Conservation (phyloP, 805 yeast genomes). For the Nakazawaea laoshanensis region DNA sequence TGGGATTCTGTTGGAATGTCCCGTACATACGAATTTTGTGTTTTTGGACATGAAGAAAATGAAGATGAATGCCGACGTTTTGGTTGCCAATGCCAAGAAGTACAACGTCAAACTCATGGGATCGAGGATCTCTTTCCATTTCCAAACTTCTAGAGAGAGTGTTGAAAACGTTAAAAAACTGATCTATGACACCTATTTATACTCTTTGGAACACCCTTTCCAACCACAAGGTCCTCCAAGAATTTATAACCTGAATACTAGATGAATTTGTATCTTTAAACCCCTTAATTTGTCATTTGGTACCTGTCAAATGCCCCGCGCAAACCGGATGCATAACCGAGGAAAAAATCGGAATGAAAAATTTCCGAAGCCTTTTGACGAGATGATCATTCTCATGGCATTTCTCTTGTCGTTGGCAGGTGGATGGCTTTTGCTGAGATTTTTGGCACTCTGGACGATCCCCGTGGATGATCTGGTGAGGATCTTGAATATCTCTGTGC, state of each 20-base stretch:
- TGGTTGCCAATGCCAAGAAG: conserved; percentile 48
- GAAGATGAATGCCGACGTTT: conserved; percentile 46
- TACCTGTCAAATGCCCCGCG: too few relatives aligned
- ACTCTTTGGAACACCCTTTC: conserved; percentile 46
- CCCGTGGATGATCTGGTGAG: conserved; percentile 40
- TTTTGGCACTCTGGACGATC: conserved; percentile 19
- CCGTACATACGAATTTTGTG: conserved; percentile 80
- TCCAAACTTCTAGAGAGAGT: conserved; percentile 48
- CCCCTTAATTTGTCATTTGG: too few relatives aligned
- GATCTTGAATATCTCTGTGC: conserved; percentile 42
- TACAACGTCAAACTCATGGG: conserved; percentile 60
- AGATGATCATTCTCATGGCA: conserved; percentile 5
- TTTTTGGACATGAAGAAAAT: conserved; percentile 53
- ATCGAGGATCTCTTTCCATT: conserved; percentile 75
- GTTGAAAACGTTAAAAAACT: conserved; percentile 50
- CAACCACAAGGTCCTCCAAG: conserved; percentile 33
- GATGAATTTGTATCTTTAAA: too few relatives aligned
- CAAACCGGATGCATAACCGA: too few relatives aligned
- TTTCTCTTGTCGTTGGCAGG: conserved; percentile 6
- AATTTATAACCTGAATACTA: conserved; percentile 17
- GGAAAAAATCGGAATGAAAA: too few relatives aligned
- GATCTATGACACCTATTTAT: conserved; percentile 45
- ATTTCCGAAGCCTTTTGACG: too few relatives aligned
- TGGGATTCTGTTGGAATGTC: conserved; percentile 57
- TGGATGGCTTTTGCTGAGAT: conserved; percentile 22